These are phyloP conservation scores for Plectosphaerella cucumerina DNA, from an alignment of 2,329 filamentous ascomycete genomes.

Conservation along the genomic window DNA sequence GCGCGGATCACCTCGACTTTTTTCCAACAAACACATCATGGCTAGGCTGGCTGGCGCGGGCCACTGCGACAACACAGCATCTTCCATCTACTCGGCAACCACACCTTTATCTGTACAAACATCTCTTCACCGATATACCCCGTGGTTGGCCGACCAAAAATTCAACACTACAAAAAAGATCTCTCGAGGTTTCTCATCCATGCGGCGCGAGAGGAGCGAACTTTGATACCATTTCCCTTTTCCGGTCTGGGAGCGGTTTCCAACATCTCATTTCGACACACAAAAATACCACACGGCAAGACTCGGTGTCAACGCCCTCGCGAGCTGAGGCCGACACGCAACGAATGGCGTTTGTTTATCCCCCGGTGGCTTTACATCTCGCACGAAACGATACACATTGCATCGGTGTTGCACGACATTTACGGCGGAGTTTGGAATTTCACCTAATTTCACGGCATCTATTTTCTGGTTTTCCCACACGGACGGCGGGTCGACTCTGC, in stretches of 20 bases:
- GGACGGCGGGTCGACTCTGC: conserved; percentile 23
- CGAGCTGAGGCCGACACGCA: conserved; percentile 33
- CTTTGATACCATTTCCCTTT: conserved; percentile 40
- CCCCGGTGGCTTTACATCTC: conserved; percentile 40
- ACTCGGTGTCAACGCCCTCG: conserved; percentile 17
- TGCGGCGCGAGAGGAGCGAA: conserved; percentile 31
- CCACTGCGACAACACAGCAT: conserved; percentile 19
- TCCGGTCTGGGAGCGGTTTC: conserved; percentile 20
- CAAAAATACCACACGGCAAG: conserved; percentile 10
- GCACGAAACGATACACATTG: conserved; percentile 29
- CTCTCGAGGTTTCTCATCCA: conserved; percentile 16
- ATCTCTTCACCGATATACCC: conserved; percentile 41
- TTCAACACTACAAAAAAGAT: conserved; percentile 4
- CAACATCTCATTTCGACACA: conserved; percentile 6
- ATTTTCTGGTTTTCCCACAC: conserved; percentile 17
- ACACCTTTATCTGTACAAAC: conserved; percentile 41
- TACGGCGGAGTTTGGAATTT: conserved; percentile 39
- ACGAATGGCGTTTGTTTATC: conserved; percentile 35
- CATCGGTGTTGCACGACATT: conserved; percentile 39
- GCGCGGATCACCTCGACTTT: conserved; percentile 27
- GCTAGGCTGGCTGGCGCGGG: conserved; percentile 18
- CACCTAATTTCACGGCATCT: conserved; percentile 17
- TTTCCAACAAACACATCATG: conserved; percentile 14
- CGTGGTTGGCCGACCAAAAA: conserved; percentile 23
- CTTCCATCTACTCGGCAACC: conserved; percentile 19